phyloP scores from a whole-genome alignment of 2,329 filamentous ascomycete genomes.

The Myriosclerotinia scirpicola region DNA sequence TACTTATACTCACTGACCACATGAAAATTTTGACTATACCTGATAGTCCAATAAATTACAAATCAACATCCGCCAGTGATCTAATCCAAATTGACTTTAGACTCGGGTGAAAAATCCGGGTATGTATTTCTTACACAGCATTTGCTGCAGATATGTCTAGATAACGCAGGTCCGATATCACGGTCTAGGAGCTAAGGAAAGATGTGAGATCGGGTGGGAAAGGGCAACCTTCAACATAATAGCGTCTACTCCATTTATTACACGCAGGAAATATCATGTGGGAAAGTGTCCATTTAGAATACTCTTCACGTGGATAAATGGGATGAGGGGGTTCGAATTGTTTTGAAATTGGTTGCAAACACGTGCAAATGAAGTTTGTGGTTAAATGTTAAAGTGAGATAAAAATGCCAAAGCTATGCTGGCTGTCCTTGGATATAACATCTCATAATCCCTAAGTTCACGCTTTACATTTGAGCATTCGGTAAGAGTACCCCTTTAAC shows the following conservation, averaged over 20 bases:
- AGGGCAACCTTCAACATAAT: background rate
- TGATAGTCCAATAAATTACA: background rate
- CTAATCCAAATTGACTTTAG: background rate
- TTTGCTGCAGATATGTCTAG: background rate
- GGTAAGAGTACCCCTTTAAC: no score
- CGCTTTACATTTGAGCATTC: background rate
- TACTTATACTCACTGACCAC: background rate
- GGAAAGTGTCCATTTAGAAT: background rate
- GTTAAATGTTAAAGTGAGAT: no score
- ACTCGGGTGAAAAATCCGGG: background rate
- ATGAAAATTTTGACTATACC: background rate
- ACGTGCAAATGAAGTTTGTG: no score
- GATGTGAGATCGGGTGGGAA: background rate
- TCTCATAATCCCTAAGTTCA: background rate
- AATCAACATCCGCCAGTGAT: background rate
- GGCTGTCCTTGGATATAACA: no score
- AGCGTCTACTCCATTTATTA: no score
- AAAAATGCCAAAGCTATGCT: no score
- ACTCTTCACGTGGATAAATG: background rate
- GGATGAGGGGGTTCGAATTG: background rate
- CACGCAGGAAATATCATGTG: background rate
- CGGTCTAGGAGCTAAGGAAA: no score
- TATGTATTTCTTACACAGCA: conserved; percentile 3
- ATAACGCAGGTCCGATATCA: conserved; percentile 5
- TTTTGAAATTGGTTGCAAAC: no score